Base-by-base conservation (phyloP, 2,329 filamentous ascomycete species). In the Exophiala spinifera region DNA sequence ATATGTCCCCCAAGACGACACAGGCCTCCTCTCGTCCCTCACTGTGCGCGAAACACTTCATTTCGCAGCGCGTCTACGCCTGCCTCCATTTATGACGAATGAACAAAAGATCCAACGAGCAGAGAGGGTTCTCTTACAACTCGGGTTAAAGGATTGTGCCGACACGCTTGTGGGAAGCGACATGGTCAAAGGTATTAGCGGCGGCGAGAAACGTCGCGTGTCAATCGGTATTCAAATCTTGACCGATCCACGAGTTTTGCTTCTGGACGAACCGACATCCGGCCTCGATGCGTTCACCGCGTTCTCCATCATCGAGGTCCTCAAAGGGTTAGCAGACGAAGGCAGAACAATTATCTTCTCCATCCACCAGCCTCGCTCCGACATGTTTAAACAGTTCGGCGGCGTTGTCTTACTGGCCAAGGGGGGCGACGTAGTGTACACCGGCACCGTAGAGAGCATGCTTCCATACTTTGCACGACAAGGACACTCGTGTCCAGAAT, bases 1-100 rank as follows among this genome's bases (percentile, higher is more conserved):
- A 45, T 95, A 91, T 66, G 89, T 95, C 17, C 90, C 95, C 72
- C 90, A 95, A 69, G 89, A 95, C 61, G 90, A 95, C 74, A 85
- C 88, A 1, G 79, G 82, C 0, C 77, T 95, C 7, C 86, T 92
- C 47, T 89, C 89, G 3, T 86, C 86, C 0, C 75, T 95, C 59
- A 95, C 89, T 0, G 88, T 92, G 8, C 77, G 81, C 21, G 90
- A 95, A 74, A 95, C 89, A 0, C 73, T 95, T 56, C 74, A 84
- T 58, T 95, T 95, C 68, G 86, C 89, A 0, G 87, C 89, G 0
- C 80, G 86, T 25, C 79, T 95, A 3, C 72, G 84, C 56, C 64
- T 86, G 63, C 70, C 80, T 0, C 77, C 74, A 17, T 73, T 74
- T 3, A 71, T 83, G 34, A 73, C 70, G 59, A 81, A 82, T 59